Conservation (phyloP, 2,329 filamentous ascomycete genomes). For the Apiospora hydei region DNA sequence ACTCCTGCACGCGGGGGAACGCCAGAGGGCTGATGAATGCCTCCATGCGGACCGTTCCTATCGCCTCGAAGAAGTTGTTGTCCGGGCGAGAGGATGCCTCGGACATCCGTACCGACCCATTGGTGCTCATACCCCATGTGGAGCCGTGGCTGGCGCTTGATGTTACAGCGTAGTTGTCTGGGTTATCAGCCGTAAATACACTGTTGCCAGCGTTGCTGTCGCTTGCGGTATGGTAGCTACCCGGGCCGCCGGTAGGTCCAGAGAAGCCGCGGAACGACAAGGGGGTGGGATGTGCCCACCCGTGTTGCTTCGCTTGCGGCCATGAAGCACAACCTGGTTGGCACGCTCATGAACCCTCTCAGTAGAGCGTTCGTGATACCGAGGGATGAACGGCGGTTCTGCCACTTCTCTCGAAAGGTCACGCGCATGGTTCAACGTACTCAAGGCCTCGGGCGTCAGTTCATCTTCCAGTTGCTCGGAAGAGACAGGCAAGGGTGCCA, state of each 20-base stretch:
- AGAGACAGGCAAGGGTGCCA: slow-evolving; percentile 29
- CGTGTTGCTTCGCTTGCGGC: slow-evolving; percentile 89
- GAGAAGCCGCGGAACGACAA: slow-evolving; percentile 83
- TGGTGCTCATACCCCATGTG: slow-evolving; percentile 54
- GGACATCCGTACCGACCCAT: slow-evolving; percentile 49
- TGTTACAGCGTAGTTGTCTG: slow-evolving; percentile 62
- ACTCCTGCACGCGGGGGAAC: slow-evolving; percentile 54
- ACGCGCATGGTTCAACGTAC: slow-evolving; percentile 50
- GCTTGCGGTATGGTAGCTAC: slow-evolving; percentile 53
- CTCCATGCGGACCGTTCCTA: slow-evolving; percentile 95
- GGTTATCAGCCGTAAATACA: slow-evolving; percentile 62
- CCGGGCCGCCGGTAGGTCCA: slow-evolving; percentile 52
- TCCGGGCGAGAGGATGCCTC: slow-evolving; percentile 59
- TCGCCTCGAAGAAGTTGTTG: slow-evolving; percentile 81
- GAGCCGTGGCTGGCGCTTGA: slow-evolving; percentile 51
- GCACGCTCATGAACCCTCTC: slow-evolving; percentile 53
- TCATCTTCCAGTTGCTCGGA: slow-evolving; percentile 45
- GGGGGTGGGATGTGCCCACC: slow-evolving; percentile 74
- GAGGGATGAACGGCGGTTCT: slow-evolving; percentile 75
- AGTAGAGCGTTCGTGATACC: slow-evolving; percentile 66
- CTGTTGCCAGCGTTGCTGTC: slow-evolving; percentile 58
- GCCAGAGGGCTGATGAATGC: slow-evolving; percentile 82
- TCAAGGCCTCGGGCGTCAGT: slow-evolving; percentile 40
- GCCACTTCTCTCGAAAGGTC: slow-evolving; percentile 67
- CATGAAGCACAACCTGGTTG: slow-evolving; percentile 62